These are phyloP conservation scores for Inonotus hispidus DNA, from an alignment of 1,284 basidiomycete species.

Conservation along the genomic window DNA sequence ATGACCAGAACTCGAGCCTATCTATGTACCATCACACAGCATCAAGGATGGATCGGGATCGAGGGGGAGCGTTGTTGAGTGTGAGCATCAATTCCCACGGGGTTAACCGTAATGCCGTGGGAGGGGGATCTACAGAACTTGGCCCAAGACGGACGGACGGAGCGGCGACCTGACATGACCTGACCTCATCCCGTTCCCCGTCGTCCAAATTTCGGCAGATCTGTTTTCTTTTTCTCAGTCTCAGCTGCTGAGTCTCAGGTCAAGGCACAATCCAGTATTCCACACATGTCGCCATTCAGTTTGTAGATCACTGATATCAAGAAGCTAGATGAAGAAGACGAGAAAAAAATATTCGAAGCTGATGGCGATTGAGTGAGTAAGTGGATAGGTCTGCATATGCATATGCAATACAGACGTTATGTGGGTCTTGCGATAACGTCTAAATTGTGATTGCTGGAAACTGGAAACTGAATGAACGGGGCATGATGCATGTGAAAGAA, in stretches of 20 bases:
- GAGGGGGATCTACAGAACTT: constrained; percentile 1
- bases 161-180: neutral
- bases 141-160: neutral
- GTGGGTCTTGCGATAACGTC: neutral
- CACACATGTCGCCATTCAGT: neutral
- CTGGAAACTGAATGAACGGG: neutral
- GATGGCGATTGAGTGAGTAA: neutral
- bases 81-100: neutral
- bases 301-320: neutral
- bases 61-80: no score
- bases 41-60: no score
- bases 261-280: neutral
- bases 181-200: neutral
- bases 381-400: neutral
- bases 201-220: neutral
- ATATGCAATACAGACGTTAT: neutral
- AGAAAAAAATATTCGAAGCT: neutral
- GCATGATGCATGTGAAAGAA: neutral
- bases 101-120: neutral
- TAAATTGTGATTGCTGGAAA: neutral
- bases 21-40: neutral
- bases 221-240: neutral
- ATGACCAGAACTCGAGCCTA: neutral
- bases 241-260: no score
- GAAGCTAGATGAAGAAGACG: neutral